A percentile compares a stretch with the other conserved stretches of the same genome.
Evolutionary conservation across 2,329 filamentous ascomycete genomes (phyloP).

Genomic region (Colletotrichum siamense): DNA sequence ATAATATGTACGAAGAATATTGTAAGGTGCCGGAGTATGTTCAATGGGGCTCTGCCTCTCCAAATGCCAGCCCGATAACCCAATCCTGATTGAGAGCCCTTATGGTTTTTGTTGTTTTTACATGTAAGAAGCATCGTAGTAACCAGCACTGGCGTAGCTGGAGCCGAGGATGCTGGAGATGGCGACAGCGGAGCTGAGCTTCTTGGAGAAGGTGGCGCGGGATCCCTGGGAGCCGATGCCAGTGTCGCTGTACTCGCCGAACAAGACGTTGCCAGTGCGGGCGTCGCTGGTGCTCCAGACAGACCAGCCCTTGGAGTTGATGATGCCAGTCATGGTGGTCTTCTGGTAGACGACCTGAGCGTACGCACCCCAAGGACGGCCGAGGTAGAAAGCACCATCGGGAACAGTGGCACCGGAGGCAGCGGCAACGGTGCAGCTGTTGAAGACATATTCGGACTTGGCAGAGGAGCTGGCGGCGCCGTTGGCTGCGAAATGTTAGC

Average conservation of each 20-base stretch:
- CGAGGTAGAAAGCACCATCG: conserved; percentile 49
- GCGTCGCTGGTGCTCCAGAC: conserved; percentile 55
- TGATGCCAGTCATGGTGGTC: conserved; percentile 56
- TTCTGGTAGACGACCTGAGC: conserved; percentile 54
- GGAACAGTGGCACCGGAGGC: conserved; percentile 40
- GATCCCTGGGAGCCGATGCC: conserved; percentile 60
- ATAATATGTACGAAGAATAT: not conserved
- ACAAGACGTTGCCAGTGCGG: conserved; percentile 58
- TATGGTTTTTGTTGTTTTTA: not conserved
- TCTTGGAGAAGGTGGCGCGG: conserved; percentile 49
- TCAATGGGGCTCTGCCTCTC: not conserved
- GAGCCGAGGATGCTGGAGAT: conserved; percentile 34
- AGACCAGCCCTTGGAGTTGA: conserved; percentile 65
- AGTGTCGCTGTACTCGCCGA: conserved; percentile 64
- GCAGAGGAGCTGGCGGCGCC: conserved; percentile 39
- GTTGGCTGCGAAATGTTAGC: conserved; percentile 35
- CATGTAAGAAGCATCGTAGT: conserved; percentile 33
- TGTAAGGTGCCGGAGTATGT: not conserved
- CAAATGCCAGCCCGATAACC: not conserved
- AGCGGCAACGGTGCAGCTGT: conserved; percentile 47
- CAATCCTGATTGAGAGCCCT: not conserved
- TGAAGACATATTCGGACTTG: conserved; percentile 51
- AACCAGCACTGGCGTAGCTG: conserved; percentile 28
- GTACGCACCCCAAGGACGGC: conserved; percentile 52
- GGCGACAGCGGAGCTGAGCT: conserved; percentile 37